Evolutionary conservation across 495 filamentous ascomycete species (phyloP), one percentile per base, ranked within the genome.

Genomic region (Penicillium daleae): DNA sequence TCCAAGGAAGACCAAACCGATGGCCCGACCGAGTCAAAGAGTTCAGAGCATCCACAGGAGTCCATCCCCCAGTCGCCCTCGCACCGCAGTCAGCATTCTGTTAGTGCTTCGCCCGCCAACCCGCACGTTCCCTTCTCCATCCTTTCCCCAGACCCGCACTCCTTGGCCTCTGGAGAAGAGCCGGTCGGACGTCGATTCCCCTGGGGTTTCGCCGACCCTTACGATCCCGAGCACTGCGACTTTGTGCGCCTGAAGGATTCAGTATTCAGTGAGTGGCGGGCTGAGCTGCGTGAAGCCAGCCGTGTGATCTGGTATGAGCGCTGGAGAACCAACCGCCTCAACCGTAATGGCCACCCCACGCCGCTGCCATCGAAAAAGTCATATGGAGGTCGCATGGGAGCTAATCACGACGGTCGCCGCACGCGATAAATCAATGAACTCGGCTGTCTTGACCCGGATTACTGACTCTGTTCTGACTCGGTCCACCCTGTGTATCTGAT

Each of bases 171-270:
- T 42, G 70, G 68, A 4, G 75, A 81, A 40, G 71, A 76, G 37
- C 80, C 79, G 12, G 75, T 93, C 56, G 95, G 93, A 19, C 87
- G 95, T 55, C 88, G 86, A 50, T 99, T 98, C 69, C 91, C 96
- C 5, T 99, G 95, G 95, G 95, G 95, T 21, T 94, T 97, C 70
- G 95, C 95, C 12, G 92, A 97, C 68, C 95, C 95, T 0, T 91
- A 93, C 78, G 86, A 97, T 68, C 80, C 88, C 33, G 87, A 90
- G 66, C 95, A 99, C 78, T 99, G 96, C 77, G 94, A 99, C 74
- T 96, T 97, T 76, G 80, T 90, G n/a, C 87, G 87, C 59, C 80
- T 99, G 62, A 94, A 93, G 79, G 92, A 98, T 22, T 87, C 88
- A 6, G 91, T 98, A 22, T 99, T 99, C 73, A 88, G 76, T 69